A percentile compares a stretch with the other conserved stretches of the same genome.
These are phyloP conservation scores for Pichia sp. DNA, from an alignment of 1,139 yeast genomes.

Conservation along the genomic window DNA sequence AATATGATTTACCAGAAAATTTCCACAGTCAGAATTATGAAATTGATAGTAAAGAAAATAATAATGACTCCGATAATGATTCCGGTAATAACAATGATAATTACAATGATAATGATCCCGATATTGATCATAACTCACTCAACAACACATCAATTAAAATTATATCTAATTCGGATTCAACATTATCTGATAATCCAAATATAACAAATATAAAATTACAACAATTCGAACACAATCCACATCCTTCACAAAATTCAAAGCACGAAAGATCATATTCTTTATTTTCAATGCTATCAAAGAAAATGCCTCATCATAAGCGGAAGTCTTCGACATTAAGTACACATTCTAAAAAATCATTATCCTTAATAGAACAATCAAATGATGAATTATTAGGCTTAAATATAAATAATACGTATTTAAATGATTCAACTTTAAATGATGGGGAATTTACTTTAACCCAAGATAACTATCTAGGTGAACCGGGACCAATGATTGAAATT, in stretches of 20 bases:
- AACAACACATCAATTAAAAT: neutral
- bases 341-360: slow-evolving; percentile 12
- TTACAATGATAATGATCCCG: neutral
- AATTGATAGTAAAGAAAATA: neutral
- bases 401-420: slow-evolving; percentile 1
- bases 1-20: slow-evolving; percentile 25
- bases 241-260: neutral
- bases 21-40: slow-evolving; percentile 6
- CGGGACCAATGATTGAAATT: slow-evolving; percentile 28
- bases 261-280: slow-evolving; percentile 26
- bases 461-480: slow-evolving; percentile 24
- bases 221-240: neutral
- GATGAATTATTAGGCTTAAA: slow-evolving; percentile 24
- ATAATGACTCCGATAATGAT: neutral
- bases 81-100: neutral
- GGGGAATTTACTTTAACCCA: slow-evolving; percentile 25
- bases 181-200: slow-evolving; percentile 2
- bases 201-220: neutral
- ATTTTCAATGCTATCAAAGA: slow-evolving; percentile 23
- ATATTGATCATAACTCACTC: neutral
- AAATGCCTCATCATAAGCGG: slow-evolving; percentile 21
- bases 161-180: slow-evolving; percentile 1
- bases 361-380: slow-evolving; percentile 23
- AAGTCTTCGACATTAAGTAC: slow-evolving; percentile 19
- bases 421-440: slow-evolving; percentile 22